Base-by-base conservation (phyloP, 768 basidiomycete genomes). In the Leucosporidium yakuticum region DNA sequence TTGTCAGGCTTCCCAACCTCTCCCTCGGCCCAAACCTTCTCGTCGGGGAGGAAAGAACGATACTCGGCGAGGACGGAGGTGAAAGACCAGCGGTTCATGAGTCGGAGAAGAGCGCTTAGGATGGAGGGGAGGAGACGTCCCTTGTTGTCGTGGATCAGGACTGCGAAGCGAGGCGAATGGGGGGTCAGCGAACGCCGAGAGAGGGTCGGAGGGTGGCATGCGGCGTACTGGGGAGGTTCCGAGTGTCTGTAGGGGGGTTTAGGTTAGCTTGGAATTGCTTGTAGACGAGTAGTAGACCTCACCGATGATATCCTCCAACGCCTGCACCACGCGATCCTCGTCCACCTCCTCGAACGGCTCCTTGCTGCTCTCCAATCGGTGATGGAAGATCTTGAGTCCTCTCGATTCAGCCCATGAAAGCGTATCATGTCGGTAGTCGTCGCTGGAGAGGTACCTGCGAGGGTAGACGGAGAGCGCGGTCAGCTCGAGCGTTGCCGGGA, bases 131-230 rank as follows among this genome's bases (percentile, higher is more conserved):
- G 47, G 51, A 68, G 49, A 5, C 70, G 67, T 9, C 70, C 70
- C 32, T 71, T 71, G 67, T 71, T 71, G 70, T 71, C 70, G 67
- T 71, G 70, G 25, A 71, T 65, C 29, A 71, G 55, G 60, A 70
- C 69, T 70, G 49, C 39, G 39, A 25, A 0, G 39, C 17, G 56
- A 27, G 51, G 4, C 6, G 59, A 44, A 59, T 19, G 8, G 11
- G 17, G 6, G 31, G 51, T 64, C 19, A 49, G 56, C 53, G 27
- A 20, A 25, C 7, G 20, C 48, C 12, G 27, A 14, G 34, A 44
- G 19, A 48, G 11, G 27, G 39, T 20, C 4, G 27, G 34, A 36
- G 14, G 48, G n/a, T n/a, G 21, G 21, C 32, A 19, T 7, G 19
- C 4, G 53, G 4, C 62, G 49, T 20, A 71, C 66, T 71, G 4